These are phyloP conservation scores for Candida koratica DNA, from an alignment of 805 yeast genomes.

Conservation along the genomic window DNA sequence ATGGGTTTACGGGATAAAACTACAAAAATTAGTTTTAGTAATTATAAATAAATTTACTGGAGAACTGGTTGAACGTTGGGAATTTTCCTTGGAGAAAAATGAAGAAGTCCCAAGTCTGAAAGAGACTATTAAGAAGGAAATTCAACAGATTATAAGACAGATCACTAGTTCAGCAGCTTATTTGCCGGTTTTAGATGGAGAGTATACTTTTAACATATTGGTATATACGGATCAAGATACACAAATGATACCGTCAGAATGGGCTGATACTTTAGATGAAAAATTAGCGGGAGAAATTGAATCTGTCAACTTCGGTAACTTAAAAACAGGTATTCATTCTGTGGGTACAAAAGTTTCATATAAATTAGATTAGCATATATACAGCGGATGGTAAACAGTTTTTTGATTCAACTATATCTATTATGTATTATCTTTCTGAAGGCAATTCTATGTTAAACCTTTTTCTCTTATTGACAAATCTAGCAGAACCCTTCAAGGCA, in stretches of 20 bases:
- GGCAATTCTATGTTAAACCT: conserved; percentile 40
- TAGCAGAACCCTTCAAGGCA: conserved; percentile 37
- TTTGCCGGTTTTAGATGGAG: conserved; percentile 63
- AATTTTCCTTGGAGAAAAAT: conserved; percentile 56
- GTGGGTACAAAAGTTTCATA: conserved; percentile 73
- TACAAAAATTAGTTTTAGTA: conserved; percentile 66
- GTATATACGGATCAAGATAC: conserved; percentile 69
- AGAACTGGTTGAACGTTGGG: conserved; percentile 82
- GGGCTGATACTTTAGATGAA: conserved; percentile 72
- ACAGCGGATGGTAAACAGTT: conserved; percentile 1
- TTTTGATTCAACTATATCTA: background rate
- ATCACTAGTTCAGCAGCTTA: conserved; percentile 85
- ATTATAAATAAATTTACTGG: conserved; percentile 65
- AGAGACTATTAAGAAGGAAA: conserved; percentile 62
- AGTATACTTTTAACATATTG: conserved; percentile 76
- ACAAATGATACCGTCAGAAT: conserved; percentile 66
- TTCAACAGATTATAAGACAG: conserved; percentile 83
- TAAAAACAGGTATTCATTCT: conserved; percentile 63
- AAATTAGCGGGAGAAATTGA: conserved; percentile 54
- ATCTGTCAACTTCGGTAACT: conserved; percentile 62
- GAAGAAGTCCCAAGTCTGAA: conserved; percentile 18
- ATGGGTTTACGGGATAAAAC: conserved; percentile 71
- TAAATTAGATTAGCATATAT: conserved; percentile 24
- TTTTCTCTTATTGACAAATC: conserved; percentile 52
- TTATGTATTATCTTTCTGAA: background rate